Evolutionary conservation across 768 basidiomycete species (phyloP).

Genomic region (Trichaptum fuscoviolaceum): DNA sequence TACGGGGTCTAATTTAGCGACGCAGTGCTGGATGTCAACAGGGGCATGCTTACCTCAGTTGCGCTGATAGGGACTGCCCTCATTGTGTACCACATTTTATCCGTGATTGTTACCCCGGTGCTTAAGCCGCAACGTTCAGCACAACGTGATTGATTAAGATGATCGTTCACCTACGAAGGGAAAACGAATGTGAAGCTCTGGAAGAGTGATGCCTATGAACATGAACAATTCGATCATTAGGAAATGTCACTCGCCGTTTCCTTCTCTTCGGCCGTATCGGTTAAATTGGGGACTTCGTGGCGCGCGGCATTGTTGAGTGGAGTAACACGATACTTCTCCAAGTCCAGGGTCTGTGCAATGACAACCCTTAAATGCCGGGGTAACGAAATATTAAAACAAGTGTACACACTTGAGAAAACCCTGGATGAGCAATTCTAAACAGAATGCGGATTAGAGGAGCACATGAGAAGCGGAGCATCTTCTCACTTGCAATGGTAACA

Average conservation of each 20-base stretch:
- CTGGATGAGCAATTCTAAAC: constrained; percentile 9
- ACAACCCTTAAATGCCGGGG: neutral
- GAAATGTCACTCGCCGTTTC: neutral
- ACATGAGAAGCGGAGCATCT: neutral
- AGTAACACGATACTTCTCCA: constrained; percentile 9
- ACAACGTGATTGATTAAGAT: neutral
- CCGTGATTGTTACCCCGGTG: neutral
- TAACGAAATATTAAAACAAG: neutral
- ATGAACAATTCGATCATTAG: neutral
- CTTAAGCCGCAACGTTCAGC: neutral
- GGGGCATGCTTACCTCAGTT: neutral
- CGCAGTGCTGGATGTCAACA: neutral
- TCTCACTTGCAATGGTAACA: constrained; percentile 11
- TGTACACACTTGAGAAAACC: constrained; percentile 8
- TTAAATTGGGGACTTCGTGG: constrained; percentile 5
- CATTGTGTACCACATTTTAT: constrained; percentile 9
- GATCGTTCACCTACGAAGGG: constrained; percentile 2
- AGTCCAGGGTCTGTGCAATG: constrained; percentile 6
- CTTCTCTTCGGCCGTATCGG: neutral
- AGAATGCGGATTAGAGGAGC: neutral
- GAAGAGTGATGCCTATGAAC: neutral
- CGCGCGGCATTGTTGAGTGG: constrained; percentile 11
- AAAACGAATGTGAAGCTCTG: constrained; percentile 11
- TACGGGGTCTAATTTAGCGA: constrained; percentile 1
- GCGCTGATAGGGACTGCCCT: constrained; percentile 3